Evolutionary conservation across 2,329 filamentous ascomycete genomes (phyloP), one percentile per base, ranked within the genome.

Genomic region (Ophiostoma novo-ulmi): DNA sequence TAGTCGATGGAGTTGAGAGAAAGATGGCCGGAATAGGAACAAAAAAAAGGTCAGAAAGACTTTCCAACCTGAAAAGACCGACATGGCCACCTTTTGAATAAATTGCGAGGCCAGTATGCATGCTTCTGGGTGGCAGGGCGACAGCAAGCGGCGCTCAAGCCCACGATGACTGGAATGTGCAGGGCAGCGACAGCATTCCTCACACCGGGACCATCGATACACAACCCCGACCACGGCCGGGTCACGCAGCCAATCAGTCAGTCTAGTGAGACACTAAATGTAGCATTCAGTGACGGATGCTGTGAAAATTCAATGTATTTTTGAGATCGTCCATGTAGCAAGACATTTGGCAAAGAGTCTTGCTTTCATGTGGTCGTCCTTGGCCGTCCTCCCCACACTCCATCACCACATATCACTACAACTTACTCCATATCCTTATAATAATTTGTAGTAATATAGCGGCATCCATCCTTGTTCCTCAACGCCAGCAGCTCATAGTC

Each of bases 61-160:
- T 4, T 36, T 31, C 31, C 31, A 31, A 31, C 31, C 31, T 31
- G 31, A 31, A 31, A 31, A 31, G 31, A 31, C 31, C 31, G 31
- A 31, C 31, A 13, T 55, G 35, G 55, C 41, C 26, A 22, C 3
- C 35, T 39, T 65, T 39, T 68, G 31, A 22, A 68, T 66, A 48
- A 67, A 67, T 35, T 17, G n/a, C 13, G 58, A 31, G 65, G 13
- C 22, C 5, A 17, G n/a, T 7, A 20, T 17, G 44, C 68, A 68
- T 71, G 52, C 48, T 71, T 20, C 3, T n/a, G 68, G 70, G 70
- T 73, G 71, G 70, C 71, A 70, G 71, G 71, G 44, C 38, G 69
- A 71, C 69, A 36, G 48, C 64, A 61, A 63, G 22, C 10, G 31
- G 38, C 48, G 26, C n/a, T 39, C 26, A 8, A 7, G 17, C 13